Evolutionary conservation across 2,329 filamentous ascomycete species (phyloP), one percentile per base, ranked within the genome.

Genomic region (Pestalotiopsis sp.): DNA sequence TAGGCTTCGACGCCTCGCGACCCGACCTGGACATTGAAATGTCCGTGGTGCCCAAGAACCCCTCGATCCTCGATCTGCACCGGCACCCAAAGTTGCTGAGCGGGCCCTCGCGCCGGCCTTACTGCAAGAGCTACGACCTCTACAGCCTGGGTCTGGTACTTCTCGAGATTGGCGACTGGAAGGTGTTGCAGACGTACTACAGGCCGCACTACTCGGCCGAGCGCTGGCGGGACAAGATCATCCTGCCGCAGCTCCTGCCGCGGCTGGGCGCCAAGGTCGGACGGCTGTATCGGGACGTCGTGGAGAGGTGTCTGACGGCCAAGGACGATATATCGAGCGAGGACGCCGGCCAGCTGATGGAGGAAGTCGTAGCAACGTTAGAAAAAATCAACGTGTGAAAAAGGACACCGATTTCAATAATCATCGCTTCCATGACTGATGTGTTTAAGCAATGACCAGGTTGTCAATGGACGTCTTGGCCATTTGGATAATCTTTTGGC

Each of bases 401-500:
- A 6, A n/a, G 12, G 12, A 36, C 27, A 36, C 13, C 20, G 20
- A 41, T 12, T 20, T 45, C 17, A 52, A 52, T 27, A n/a, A 25
- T 55, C 31, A 23, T 13, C 6, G 7, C 45, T 13, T 12, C 12
- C 38, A 52, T 9, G 45, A 4, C 14, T 7, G 38, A 20, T 20
- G 2, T 4, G 1, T 62, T 80, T 73, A 88, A 20, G 85, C 80
- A 77, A 91, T 90, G 13, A 87, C 80, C 27, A 91, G 76, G 36
- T 81, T 82, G 38, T 88, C 85, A 65, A 90, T 81, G 2, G 87
- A 85, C 59, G 80, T 73, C 69, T 85, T 84, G 4, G 88, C 88
- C 39, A 88, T 82, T 38, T 86, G 82, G 20, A 91, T 82, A 41
- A 90, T 83, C 68, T 79, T 80, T 70, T 85, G 75, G 69, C 88